phyloP scores from a whole-genome alignment of 1,284 basidiomycete genomes.

The Sanghuangporus baumii region DNA sequence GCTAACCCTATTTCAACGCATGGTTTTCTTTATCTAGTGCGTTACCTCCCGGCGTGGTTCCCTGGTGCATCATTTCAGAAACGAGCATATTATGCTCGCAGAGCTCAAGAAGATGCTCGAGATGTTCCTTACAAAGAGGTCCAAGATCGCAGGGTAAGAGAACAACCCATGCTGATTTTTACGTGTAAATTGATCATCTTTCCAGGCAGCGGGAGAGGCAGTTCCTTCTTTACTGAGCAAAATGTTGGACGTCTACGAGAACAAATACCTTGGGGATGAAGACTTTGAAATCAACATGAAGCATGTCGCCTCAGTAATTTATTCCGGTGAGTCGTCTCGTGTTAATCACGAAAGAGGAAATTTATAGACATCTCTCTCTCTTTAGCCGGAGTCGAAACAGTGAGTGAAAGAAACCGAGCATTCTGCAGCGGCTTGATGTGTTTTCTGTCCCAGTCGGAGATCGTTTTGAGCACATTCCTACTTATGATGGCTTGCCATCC shows the following conservation, averaged over 20 bases:
- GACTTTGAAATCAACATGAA: constrained; percentile 13
- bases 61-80: constrained; percentile 26
- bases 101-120: background rate
- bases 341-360: background rate
- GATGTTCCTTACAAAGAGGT: constrained; percentile 9
- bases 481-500: constrained; percentile 26
- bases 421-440: background rate
- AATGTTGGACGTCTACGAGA: constrained; percentile 10
- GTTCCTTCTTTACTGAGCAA: constrained; percentile 8
- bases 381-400: background rate
- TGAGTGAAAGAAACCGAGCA: background rate
- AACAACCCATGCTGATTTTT: background rate
- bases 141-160: constrained; percentile 2
- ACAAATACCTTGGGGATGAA: background rate
- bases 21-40: constrained; percentile 14
- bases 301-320: constrained; percentile 6
- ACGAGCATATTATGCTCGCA: background rate
- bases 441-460: constrained; percentile 12
- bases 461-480: constrained; percentile 23
- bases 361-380: background rate
- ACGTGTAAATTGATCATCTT: background rate
- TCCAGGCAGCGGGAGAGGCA: background rate
- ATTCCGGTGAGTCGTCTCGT: constrained; percentile 1
- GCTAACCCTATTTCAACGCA: background rate
- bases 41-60: constrained; percentile 24